A percentile compares a stretch with the other conserved stretches of the same genome.
Evolutionary conservation across 805 yeast genomes (phyloP).

Genomic region (Saccharomycopsis guyanensis): DNA sequence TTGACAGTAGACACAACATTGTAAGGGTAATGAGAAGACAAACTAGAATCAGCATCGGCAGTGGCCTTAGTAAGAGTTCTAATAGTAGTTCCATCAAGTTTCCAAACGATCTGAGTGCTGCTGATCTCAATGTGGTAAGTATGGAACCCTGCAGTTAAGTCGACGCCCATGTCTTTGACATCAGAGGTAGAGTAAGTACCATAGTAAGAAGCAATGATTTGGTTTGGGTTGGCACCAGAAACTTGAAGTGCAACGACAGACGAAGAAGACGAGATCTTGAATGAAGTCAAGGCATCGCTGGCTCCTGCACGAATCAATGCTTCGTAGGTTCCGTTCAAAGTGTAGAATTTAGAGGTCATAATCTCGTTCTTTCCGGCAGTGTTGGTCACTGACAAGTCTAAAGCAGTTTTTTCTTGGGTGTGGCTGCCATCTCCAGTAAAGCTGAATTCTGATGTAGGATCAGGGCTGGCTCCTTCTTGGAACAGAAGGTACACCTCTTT

Average conservation of each 20-base stretch:
- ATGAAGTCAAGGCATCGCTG: conserved; percentile 11
- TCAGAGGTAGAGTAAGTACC: background rate
- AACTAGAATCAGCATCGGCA: conserved; percentile 1
- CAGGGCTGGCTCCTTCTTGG: conserved; percentile 6
- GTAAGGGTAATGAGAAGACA: conserved; percentile 8
- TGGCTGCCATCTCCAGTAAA: background rate
- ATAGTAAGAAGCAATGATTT: conserved; percentile 7
- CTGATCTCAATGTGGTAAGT: conserved; percentile 5
- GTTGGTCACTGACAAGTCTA: background rate
- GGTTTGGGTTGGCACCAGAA: conserved; percentile 5
- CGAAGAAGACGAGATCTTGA: conserved; percentile 17
- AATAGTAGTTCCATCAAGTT: conserved; percentile 11
- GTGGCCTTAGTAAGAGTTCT: conserved; percentile 4
- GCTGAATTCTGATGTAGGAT: background rate
- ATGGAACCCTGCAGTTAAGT: conserved; percentile 14
- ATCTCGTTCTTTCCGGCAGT: background rate
- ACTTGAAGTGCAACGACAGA: conserved; percentile 12
- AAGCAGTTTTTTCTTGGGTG: background rate
- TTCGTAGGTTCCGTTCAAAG: background rate
- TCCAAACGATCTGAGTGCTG: conserved; percentile 4
- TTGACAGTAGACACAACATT: conserved; percentile 15
- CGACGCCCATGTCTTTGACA: conserved; percentile 6
- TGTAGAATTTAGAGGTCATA: background rate
- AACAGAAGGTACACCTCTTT: conserved; percentile 7
- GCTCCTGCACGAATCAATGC: conserved; percentile 2